Evolutionary conservation across 345 rosid genomes (phyloP), one percentile per base, ranked within the genome.

Genomic region (Boechera divaricarpa): DNA sequence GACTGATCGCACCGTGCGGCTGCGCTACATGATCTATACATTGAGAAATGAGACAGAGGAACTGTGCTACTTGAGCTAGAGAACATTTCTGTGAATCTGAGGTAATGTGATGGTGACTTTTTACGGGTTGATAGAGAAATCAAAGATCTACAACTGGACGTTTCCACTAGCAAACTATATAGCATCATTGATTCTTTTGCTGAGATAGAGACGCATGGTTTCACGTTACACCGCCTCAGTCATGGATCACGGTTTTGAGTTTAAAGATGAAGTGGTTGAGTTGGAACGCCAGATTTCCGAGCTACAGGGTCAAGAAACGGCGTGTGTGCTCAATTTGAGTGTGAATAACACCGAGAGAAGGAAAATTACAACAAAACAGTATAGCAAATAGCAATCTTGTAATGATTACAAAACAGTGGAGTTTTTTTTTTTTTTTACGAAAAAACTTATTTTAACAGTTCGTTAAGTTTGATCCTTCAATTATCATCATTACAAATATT

Each of bases 401-500:
- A 41, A 65, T 78, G 77, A 72, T 78, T 71, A 65, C 73, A 72
- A 48, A 51, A 57, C 21, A 12, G 31, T 44, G 48, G 64, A 32
- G 10, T 4, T 28, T 65, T 15, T 58, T 68, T 18, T 11, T 41
- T 58, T 76, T 18, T 16, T 0, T 1, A 15, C 16, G 28, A n/a
- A 49, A 49, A 28, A 29, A 41, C 26, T 48, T 77, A 57, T 49
- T 77, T 69, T 49, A 64, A 71, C 68, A 66, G 7, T 24, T 56
- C 56, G 45, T 70, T 76, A 29, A 60, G 70, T 42, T 62, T 62
- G 75, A 56, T 66, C 62, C 81, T 65, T 72, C 72, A 64, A 29
- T 35, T 45, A 77, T 47, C 64, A 77, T 78, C 77, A 78, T 72
- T 73, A 67, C 81, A 64, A 15, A 35, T 67, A 47, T 58, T 51